Conservation (phyloP, 2,329 filamentous ascomycete species). For the Rosellinia necatrix region DNA sequence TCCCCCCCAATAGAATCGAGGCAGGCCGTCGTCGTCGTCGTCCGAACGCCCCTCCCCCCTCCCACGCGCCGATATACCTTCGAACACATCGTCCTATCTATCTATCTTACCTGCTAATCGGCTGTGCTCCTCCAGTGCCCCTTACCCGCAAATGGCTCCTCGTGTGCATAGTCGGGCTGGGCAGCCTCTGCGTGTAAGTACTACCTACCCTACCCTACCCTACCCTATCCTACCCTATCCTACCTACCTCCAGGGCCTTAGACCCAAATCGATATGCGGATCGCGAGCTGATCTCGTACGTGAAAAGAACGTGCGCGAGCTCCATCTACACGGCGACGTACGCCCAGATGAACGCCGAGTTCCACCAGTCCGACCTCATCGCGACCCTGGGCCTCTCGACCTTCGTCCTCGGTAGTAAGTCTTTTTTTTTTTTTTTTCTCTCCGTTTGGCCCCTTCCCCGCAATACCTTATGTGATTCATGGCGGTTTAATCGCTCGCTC, state of each 20-base stretch:
- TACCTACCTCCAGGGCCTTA: too few relatives aligned
- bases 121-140: constrained; percentile 44
- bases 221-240: too few relatives aligned
- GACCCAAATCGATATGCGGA: too few relatives aligned
- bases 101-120: background rate
- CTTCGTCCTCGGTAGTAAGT: constrained; percentile 77
- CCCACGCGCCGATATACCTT: too few relatives aligned
- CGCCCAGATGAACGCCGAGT: constrained; percentile 73
- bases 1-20: too few relatives aligned
- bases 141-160: constrained; percentile 77
- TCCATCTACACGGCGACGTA: constrained; percentile 92
- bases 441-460: too few relatives aligned
- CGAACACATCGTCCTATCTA: too few relatives aligned
- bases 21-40: too few relatives aligned
- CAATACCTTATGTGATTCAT: too few relatives aligned
- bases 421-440: constrained; percentile 55
- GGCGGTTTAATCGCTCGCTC: too few relatives aligned
- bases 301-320: constrained; percentile 73
- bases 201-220: too few relatives aligned
- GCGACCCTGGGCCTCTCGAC: constrained; percentile 80
- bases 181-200: constrained; percentile 84
- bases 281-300: background rate
- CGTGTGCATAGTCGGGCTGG: constrained; percentile 72
- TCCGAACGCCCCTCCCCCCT: too few relatives aligned
- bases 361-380: constrained; percentile 70